Base-by-base conservation (phyloP, 495 filamentous ascomycete species). In the Mytilinidion resinicola region DNA sequence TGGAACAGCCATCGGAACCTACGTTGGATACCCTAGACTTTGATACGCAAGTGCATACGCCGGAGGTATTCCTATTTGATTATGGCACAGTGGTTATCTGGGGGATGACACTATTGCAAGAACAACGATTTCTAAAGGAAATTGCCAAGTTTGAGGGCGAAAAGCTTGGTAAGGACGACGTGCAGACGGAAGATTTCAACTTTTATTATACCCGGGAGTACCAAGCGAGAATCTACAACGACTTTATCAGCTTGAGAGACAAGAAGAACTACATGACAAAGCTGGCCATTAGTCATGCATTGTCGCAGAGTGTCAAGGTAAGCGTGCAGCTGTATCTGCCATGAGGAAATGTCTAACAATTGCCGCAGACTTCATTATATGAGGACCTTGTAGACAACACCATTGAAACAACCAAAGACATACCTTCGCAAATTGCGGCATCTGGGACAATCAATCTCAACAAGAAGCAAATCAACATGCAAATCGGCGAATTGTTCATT, bases 41-140 rank as follows among this genome's bases (percentile, higher is more conserved):
- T 50, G 87, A 89, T 69, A 91, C 82, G 19, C 77, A 78, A 69
- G 88, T 96, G 10, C 89, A 95, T 69, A 95, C 85, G 1, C 91
- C 92, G 0, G 93, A 98, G 71, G 80, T 96, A 9, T 97, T 98
- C 71, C 79, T 98, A 20, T 98, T 96, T 69, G 87, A 96, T 63
- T 98, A 98, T 67, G 93, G 93, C 41, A 95, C 96, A n/a, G 88
- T 96, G n/a, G 93, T 98, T n/a, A 91, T 97, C 69, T 98, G 93
- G 93, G 93, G 93, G 57, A 96, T 98, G 92, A 85, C 88, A 0
- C 72, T 86, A 8, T 76, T 81, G 8, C 85, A 98, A 60, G 93
- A 98, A 71, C 82, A 86, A 47, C 80, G 86, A 21, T 95, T 98
- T 67, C 75, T 98, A 5, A 92, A 91, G 57, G 93, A 98, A 63